Conservation (phyloP, 768 basidiomycete genomes). For the Tricholoma sp. region DNA sequence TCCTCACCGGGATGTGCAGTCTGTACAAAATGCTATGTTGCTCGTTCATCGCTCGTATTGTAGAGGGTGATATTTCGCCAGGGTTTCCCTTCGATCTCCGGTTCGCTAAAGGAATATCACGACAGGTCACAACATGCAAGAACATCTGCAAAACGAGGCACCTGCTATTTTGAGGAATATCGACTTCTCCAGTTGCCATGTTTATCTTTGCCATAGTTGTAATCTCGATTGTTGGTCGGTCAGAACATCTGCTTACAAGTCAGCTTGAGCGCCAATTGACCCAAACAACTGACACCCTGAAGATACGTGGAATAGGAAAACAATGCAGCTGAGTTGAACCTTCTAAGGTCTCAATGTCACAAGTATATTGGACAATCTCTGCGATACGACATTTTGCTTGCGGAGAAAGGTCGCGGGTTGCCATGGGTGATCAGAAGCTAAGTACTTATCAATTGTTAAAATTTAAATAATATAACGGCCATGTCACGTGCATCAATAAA, state of each 20-base stretch:
- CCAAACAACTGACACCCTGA: slow-evolving; percentile 52
- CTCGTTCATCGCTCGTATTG: neutral
- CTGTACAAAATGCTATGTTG: neutral
- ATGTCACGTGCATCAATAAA: slow-evolving; percentile 29
- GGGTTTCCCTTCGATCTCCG: slow-evolving; percentile 18
- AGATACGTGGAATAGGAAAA: slow-evolving; percentile 70
- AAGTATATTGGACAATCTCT: slow-evolving; percentile 72
- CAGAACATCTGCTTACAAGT: slow-evolving; percentile 49
- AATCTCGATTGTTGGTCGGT: slow-evolving; percentile 63
- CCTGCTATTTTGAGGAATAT: slow-evolving; percentile 40
- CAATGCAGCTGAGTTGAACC: slow-evolving; percentile 44
- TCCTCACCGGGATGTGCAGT: no score
- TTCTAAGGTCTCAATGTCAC: slow-evolving; percentile 34
- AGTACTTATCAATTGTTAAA: no score
- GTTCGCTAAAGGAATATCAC: slow-evolving; percentile 17
- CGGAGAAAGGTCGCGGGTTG: neutral
- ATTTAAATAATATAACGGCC: no score
- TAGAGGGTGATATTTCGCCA: slow-evolving; percentile 17
- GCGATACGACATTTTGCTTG: slow-evolving; percentile 48
- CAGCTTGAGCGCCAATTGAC: neutral
- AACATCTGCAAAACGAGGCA: slow-evolving; percentile 12
- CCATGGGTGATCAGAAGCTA: neutral
- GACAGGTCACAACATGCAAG: neutral
- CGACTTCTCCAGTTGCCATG: slow-evolving; percentile 42
- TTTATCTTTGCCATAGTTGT: slow-evolving; percentile 52